Evolutionary conservation across 345 rosid genomes (phyloP).

Genomic region (Heritiera fomes): DNA sequence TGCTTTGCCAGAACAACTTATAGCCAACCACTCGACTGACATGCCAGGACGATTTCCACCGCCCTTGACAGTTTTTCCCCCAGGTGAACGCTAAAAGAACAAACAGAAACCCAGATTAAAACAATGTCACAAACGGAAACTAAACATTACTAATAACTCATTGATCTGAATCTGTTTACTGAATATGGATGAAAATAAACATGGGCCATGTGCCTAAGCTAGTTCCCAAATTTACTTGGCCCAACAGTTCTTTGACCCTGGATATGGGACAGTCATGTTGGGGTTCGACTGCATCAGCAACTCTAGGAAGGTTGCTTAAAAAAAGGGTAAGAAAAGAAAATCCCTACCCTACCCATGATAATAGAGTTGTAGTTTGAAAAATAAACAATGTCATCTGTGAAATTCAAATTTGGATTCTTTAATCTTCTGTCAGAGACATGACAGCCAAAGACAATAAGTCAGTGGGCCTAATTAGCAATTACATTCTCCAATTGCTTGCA

Average conservation of each 20-base stretch:
- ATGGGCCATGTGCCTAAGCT: background rate
- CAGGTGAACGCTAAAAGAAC: background rate
- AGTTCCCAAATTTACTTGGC: background rate
- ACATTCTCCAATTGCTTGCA: background rate
- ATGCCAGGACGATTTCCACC: background rate
- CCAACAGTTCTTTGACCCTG: background rate
- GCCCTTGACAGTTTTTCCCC: background rate
- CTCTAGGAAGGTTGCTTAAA: background rate
- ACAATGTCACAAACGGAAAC: background rate
- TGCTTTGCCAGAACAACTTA: background rate
- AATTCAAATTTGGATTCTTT: background rate
- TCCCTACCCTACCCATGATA: background rate
- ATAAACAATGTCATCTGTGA: background rate
- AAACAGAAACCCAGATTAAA: background rate
- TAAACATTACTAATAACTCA: background rate
- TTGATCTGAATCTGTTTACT: background rate
- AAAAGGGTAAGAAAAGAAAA: background rate
- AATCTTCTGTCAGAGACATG: background rate
- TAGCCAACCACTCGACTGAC: conserved; percentile 9
- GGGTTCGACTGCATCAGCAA: background rate
- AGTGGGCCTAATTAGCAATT: conserved; percentile 10
- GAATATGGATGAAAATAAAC: background rate
- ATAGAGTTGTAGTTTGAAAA: background rate
- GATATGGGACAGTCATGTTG: background rate
- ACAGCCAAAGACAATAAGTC: background rate